A percentile compares a stretch with the other conserved stretches of the same genome.
These are phyloP conservation scores for Oryza punctata DNA, from an alignment of 176 grass and related monocot genomes.

Conservation along the genomic window DNA sequence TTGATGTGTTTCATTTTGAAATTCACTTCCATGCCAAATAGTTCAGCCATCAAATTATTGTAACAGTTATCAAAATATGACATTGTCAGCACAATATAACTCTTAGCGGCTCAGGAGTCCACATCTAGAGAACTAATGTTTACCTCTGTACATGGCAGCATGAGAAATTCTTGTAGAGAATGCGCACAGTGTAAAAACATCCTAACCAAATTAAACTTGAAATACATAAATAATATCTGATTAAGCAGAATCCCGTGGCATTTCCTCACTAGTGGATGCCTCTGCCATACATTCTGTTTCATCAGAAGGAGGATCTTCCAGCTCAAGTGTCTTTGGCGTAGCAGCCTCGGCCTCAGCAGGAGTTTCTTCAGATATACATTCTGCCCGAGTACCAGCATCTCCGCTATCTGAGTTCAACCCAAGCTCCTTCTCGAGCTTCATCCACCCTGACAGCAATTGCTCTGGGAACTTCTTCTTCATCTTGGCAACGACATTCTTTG, in stretches of 20 bases:
- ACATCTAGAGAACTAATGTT: constrained; percentile 27
- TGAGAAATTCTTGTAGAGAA: neutral
- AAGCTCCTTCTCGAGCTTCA: constrained; percentile 63
- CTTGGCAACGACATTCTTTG: constrained; percentile 39
- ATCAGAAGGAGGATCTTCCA: constrained; percentile 9
- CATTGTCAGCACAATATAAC: neutral
- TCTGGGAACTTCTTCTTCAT: constrained; percentile 44
- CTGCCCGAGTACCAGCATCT: neutral
- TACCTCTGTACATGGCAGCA: constrained; percentile 36
- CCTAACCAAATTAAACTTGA: constrained; percentile 27
- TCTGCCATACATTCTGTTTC: constrained; percentile 15
- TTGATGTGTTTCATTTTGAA: neutral
- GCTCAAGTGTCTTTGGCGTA: constrained; percentile 24
- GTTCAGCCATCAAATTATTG: constrained; percentile 12
- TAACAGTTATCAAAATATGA: neutral
- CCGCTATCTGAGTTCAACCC: constrained; percentile 40
- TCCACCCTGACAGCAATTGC: constrained; percentile 52
- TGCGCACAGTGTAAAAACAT: constrained; percentile 25
- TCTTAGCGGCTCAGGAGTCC: constrained; percentile 19
- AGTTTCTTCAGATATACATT: constrained; percentile 30
- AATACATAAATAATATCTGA: neutral
- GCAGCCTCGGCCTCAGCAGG: constrained; percentile 9
- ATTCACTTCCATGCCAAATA: neutral
- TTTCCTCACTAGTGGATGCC: constrained; percentile 38
- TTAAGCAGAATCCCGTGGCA: constrained; percentile 26